Base-by-base conservation (phyloP, 2,329 filamentous ascomycete species). In the Pseudocercospora ulei region DNA sequence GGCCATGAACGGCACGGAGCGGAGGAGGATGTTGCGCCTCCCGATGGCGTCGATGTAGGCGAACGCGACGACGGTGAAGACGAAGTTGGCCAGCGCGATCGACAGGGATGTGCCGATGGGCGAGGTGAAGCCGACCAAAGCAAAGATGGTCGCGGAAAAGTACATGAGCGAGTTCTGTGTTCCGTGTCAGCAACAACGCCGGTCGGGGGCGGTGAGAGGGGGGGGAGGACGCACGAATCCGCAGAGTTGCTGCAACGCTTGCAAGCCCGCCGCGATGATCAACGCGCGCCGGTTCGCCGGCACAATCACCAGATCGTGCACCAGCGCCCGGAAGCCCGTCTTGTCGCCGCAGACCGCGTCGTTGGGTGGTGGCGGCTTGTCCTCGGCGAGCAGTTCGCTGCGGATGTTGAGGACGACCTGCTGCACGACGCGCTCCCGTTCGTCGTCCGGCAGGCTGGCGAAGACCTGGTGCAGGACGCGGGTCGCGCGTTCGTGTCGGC, bases 1-100 rank as follows among this genome's bases (percentile, higher is more conserved):
- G 0, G 78, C 68, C 88, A 95, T 95, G 51, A 90, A 71, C 0
- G 87, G 86, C 17, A 95, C 75, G 1, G 84, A 90, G 57, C 72
- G 79, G 3, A 96, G 72, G 1, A 96, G 69, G 37, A 93, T 87
- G 8, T 59, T 54, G 4, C 66, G 59, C 1, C 66, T 57, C 2
- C 66, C 66, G 26, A 67, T 49, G 38, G 56, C 56, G 49, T 69
- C 66, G 47, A 69, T 68, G 43, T 52, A 54, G 28, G 59, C 48
- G 53, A 68, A 68, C 7, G 65, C 65, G 17, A 65, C 56, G 45
- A 68, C 57, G 5, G 66, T 68, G 56, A 65, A 64, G 50, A 57
- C 23, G 51, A 68, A 67, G 52, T 69, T 69, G 27, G 65, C 67
- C 8, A 54, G 4, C 7, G 65, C 66, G 42, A 69, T 63, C 27